phyloP scores from a whole-genome alignment of 1,139 yeast genomes.

The Taiozyma sp. region DNA sequence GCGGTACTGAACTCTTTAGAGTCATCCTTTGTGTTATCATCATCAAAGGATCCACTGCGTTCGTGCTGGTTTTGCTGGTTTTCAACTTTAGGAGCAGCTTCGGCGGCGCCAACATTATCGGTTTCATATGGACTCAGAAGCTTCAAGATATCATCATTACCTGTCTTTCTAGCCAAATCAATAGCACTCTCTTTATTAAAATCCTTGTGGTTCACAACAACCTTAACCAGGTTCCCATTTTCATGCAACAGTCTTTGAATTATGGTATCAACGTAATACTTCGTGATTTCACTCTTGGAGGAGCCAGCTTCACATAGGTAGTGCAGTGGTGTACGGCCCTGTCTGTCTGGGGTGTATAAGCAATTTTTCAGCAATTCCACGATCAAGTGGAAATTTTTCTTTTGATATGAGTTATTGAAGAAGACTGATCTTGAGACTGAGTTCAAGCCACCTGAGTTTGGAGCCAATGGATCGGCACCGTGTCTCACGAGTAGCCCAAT shows the following conservation, averaged over 20 bases:
- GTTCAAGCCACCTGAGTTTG: conserved; percentile 76
- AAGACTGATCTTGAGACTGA: conserved; percentile 79
- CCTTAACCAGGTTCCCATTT: conserved; percentile 44
- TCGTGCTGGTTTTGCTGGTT: conserved; percentile 1
- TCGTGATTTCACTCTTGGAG: conserved; percentile 38
- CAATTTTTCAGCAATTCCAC: conserved; percentile 69
- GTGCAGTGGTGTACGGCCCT: conserved; percentile 71
- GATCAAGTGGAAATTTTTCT: conserved; percentile 68
- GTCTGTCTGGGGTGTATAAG: conserved; percentile 64
- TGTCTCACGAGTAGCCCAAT: conserved; percentile 62
- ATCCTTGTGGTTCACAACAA: conserved; percentile 67
- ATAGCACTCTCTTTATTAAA: conserved; percentile 65
- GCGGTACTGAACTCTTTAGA: conserved; percentile 2
- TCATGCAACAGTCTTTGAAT: conserved; percentile 31
- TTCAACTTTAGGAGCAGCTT: neutral
- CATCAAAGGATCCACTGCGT: neutral
- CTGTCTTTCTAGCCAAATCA: conserved; percentile 48
- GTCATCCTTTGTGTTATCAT: neutral
- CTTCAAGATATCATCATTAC: conserved; percentile 35
- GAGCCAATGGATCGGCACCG: conserved; percentile 74
- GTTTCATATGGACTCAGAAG: conserved; percentile 22
- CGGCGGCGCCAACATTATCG: conserved; percentile 29
- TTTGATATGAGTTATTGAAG: conserved; percentile 84
- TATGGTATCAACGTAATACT: conserved; percentile 36
- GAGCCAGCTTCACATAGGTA: conserved; percentile 59